Evolutionary conservation across 2,329 filamentous ascomycete species (phyloP).

Genomic region (Scedosporium apiospermum): DNA sequence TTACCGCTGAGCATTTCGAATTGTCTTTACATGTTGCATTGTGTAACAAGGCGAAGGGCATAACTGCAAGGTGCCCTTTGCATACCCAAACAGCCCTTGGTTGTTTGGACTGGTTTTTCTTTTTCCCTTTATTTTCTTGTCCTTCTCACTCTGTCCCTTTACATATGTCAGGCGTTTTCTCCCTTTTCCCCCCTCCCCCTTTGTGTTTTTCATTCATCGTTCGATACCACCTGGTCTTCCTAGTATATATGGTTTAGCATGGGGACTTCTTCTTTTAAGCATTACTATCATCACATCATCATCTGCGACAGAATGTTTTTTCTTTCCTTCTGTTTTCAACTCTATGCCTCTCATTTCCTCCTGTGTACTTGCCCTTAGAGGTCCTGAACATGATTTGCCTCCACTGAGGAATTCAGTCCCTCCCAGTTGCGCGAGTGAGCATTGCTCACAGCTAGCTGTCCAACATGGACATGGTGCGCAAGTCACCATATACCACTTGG

Average conservation of each 20-base stretch:
- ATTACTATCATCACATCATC: not conserved
- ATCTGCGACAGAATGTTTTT: not conserved
- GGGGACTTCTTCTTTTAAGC: not conserved
- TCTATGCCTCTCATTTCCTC: not conserved
- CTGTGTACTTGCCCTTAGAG: not conserved
- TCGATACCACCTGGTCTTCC: slow-evolving; percentile 7
- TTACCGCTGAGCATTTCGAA: too few species aligned
- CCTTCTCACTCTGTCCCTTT: slow-evolving; percentile 1
- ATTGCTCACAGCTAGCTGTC: too few species aligned
- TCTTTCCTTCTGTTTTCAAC: not conserved
- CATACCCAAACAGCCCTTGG: too few species aligned
- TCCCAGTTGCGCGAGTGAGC: too few species aligned
- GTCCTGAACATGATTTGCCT: too few species aligned
- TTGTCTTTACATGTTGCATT: too few species aligned
- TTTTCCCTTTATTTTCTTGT: not conserved
- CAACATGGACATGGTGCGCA: too few species aligned
- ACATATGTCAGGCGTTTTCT: not conserved
- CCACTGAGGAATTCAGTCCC: too few species aligned
- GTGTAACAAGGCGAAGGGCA: too few species aligned
- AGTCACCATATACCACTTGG: too few species aligned
- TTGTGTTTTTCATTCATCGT: slow-evolving; percentile 3
- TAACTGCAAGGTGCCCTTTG: too few species aligned
- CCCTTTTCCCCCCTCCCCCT: slow-evolving; percentile 5
- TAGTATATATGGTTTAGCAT: slow-evolving; percentile 4
- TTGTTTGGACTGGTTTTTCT: not conserved